These are phyloP conservation scores for Coniochaeta ligniaria DNA, from an alignment of 2,329 filamentous ascomycete genomes.

Conservation along the genomic window DNA sequence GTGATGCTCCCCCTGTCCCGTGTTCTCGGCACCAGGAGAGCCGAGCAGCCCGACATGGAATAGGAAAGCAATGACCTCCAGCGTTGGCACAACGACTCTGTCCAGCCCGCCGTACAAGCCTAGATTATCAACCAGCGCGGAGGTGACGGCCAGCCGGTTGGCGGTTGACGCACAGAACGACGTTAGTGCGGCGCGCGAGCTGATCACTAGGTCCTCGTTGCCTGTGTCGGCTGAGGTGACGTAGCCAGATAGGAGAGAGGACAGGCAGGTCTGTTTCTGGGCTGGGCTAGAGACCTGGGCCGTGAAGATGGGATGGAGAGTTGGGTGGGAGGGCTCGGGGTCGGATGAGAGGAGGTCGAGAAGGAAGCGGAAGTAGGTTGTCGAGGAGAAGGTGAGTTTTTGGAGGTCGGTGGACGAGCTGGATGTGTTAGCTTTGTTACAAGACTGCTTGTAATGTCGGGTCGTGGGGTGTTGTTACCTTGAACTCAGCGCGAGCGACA, in stretches of 20 bases:
- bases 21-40: conserved; percentile 1
- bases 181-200: conserved; percentile 58
- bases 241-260: conserved; percentile 47
- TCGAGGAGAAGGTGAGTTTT: conserved; percentile 47
- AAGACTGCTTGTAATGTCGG: too few species aligned
- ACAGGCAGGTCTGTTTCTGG: background rate
- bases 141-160: conserved; percentile 37
- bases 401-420: conserved; percentile 21
- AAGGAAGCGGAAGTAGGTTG: conserved; percentile 49
- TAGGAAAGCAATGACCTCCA: conserved; percentile 73
- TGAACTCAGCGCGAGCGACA: conserved; percentile 36
- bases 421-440: conserved; percentile 3
- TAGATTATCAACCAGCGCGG: conserved; percentile 47
- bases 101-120: conserved; percentile 43
- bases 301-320: background rate
- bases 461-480: conserved; percentile 27
- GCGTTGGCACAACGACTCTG: conserved; percentile 63
- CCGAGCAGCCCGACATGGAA: conserved; percentile 54
- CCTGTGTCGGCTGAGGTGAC: conserved; percentile 71
- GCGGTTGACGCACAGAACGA: conserved; percentile 39
- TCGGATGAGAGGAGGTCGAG: conserved; percentile 34
- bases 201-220: conserved; percentile 66
- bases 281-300: background rate
- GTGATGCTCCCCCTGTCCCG: conserved; percentile 17
- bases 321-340: background rate